A percentile compares a stretch with the other conserved stretches of the same genome.
phyloP scores from a whole-genome alignment of 2,329 filamentous ascomycete genomes.

The Penicillium vulpinum region DNA sequence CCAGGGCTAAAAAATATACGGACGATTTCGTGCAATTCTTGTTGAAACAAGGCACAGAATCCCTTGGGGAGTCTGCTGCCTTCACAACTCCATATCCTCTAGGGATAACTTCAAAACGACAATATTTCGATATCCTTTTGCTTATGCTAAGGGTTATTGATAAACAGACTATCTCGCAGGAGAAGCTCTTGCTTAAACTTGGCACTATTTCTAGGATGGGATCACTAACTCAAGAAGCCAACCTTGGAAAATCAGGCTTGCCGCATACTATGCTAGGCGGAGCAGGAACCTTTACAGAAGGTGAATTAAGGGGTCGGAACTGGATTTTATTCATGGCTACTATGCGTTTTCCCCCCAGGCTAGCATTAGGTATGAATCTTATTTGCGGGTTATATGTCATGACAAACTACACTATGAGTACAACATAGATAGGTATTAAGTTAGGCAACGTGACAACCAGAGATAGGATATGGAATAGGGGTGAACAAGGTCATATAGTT shows the following conservation, averaged over 20 bases:
- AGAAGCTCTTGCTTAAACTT: background rate
- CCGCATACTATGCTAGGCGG: background rate
- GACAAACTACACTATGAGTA: no score
- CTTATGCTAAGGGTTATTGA: background rate
- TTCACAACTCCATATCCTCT: background rate
- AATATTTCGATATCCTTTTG: background rate
- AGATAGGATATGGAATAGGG: background rate
- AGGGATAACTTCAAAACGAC: background rate
- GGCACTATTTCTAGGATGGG: background rate
- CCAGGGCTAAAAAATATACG: background rate
- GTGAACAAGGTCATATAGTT: background rate
- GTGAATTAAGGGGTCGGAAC: background rate
- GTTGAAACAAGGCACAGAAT: background rate
- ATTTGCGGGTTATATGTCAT: background rate
- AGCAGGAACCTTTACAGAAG: background rate
- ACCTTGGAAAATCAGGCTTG: no score
- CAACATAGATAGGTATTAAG: background rate
- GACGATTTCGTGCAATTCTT: background rate
- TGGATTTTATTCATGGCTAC: background rate
- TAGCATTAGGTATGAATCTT: background rate
- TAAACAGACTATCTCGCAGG: background rate
- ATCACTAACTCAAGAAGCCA: no score
- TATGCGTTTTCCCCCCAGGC: background rate
- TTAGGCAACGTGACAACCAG: background rate
- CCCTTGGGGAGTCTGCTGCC: background rate